Evolutionary conservation across 495 filamentous ascomycete genomes (phyloP), one percentile per base, ranked within the genome.

Genomic region (Podospora pseudopauciseta): DNA sequence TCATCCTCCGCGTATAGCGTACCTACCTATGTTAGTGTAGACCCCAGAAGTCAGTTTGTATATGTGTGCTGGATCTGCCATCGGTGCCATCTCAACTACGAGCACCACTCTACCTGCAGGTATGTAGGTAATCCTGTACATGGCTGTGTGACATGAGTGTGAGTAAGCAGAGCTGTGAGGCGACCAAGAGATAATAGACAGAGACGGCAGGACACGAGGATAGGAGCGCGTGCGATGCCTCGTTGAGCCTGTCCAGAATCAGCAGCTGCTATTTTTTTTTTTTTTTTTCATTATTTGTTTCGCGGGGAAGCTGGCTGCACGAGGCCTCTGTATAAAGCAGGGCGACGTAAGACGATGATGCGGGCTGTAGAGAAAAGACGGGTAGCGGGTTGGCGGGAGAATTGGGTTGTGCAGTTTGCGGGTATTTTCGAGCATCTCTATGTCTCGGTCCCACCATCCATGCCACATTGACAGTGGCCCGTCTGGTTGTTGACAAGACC

Each of bases 361-460:
- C 59, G 9, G 39, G 39, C 13, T 49, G 39, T 49, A 49, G 13
- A 49, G 39, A 49, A 49, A 49, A 49, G 39, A 16, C n/a, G 11
- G 66, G 18, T 32, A 20, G 56, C 32, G 55, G 62, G 61, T 63
- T 32, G 64, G 60, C 53, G 32, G 64, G 60, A 63, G 59, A 64
- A 49, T 53, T 13, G 67, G 39, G 28, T 69, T 9, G 28, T 60
- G 64, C 64, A 66, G 23, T 58, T 58, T 63, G 61, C 63, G 59
- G 68, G 64, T 53, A 59, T 57, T 63, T 60, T 66, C 16, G 26
- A 60, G 6, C 63, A 58, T 56, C 4, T 20, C n/a, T 58, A 23
- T 23, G 55, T 23, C 62, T 23, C 62, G 26, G 39, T 64, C 57
- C 53, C 61, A 32, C 65, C 27, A 44, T 39, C 65, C 55, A 60